Percentiles rank a stretch among this genome's conserved stretches.
Evolutionary conservation across 116 monocot species (phyloP).

Genomic region (Papilionanthe hybrid): DNA sequence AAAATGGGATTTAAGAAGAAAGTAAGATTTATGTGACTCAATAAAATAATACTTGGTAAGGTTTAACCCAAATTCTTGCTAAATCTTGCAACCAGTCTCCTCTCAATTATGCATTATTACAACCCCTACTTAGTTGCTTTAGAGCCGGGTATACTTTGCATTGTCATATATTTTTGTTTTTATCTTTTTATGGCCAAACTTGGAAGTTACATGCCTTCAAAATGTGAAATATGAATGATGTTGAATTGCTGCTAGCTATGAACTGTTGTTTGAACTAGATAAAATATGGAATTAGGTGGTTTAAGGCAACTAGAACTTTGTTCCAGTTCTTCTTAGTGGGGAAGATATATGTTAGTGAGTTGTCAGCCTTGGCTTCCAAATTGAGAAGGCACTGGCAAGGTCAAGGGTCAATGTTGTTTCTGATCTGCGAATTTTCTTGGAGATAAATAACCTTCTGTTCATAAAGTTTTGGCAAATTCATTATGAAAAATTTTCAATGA

Average conservation of each 20-base stretch:
- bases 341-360: neutral
- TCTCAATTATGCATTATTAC: neutral
- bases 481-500: neutral
- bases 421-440: neutral
- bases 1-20: neutral
- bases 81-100: too few species aligned
- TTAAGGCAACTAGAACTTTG: neutral
- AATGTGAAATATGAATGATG: neutral
- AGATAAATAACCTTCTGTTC: neutral
- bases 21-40: neutral
- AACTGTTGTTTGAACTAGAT: neutral
- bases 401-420: neutral
- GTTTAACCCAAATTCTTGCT: neutral
- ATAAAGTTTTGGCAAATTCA: neutral
- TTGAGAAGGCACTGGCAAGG: neutral
- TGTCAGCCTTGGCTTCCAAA: neutral
- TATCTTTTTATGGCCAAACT: neutral
- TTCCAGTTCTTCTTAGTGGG: neutral
- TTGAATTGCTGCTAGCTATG: neutral
- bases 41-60: too few species aligned
- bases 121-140: neutral
- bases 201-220: neutral
- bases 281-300: neutral
- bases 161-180: neutral
- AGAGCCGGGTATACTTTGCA: neutral